Base-by-base conservation (phyloP, 106 monocot species). In the Acorus calamus region DNA sequence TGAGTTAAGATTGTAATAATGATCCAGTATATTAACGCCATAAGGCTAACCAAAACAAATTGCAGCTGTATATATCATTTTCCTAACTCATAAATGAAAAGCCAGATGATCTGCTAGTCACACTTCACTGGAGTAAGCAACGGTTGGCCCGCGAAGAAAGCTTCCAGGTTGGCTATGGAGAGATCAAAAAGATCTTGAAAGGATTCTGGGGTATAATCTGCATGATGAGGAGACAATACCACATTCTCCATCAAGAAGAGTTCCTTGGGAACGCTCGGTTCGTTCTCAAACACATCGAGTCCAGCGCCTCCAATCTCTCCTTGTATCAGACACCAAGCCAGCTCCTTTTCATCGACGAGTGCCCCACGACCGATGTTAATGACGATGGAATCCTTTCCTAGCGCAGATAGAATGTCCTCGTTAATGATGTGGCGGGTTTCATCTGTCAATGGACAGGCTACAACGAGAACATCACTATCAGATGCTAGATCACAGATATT, bases 221-320 rank as follows among this genome's bases (percentile, higher is more conserved):
- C 69, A 28, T 1, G 5, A 63, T 90, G 90, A 13, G 61, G 78
- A 6, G 83, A 74, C 2, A 90, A 47, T 11, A 90, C 89, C 4
- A 86, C 83, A 56, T 86, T 86, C n/a, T 83, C 76, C 84, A 87
- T 79, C 3, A 11, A 5, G 42, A 79, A 55, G 5, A 87, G 77
- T 57, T 84, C 79, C 7, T 53, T 42, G 2, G 84, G 79, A 5
- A 87, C 77, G 4, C 4, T 2, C 2, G 86, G 91, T 42, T 92
- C 86, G 8, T 79, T 54, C 69, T 86, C 86, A 61, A 71, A 92
- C 14, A 92, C 91, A 81, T 92, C 86, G 11, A 92, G 84, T 13
- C 84, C 91, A 47, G 80, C 81, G 13, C 84, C 91, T 7, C 71
- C 79, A 13, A 92, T 66, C 63, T 77, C 76, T 13, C 81, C 73